Conservation (phyloP, 1,284 basidiomycete genomes). For the Austropuccinia psidii region DNA sequence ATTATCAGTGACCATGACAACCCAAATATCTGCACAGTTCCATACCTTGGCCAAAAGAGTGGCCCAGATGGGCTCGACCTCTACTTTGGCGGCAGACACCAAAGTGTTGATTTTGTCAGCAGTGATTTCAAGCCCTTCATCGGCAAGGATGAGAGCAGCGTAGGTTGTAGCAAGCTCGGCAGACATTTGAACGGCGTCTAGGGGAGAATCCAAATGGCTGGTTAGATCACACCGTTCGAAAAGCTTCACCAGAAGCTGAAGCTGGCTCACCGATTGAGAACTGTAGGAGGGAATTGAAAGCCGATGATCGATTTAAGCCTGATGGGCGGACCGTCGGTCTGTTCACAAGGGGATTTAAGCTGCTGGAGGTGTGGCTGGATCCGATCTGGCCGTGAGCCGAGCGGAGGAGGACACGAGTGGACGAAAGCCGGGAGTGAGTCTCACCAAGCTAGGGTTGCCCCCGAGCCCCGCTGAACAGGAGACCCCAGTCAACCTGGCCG, state of each 20-base stretch:
- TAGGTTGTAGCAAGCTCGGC: constrained; percentile 77
- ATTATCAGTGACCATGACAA: neutral
- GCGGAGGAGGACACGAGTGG: neutral
- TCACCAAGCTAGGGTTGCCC: constrained; percentile 23
- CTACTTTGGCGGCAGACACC: constrained; percentile 71
- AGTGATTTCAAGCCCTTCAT: constrained; percentile 96
- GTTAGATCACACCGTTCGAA: neutral
- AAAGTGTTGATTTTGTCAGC: constrained; percentile 82
- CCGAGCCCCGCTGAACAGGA: neutral
- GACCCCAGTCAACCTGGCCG: no score
- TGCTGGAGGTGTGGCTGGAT: neutral
- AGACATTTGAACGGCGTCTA: neutral
- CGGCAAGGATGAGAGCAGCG: constrained; percentile 90
- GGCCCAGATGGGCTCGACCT: constrained; percentile 96
- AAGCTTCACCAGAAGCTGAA: neutral
- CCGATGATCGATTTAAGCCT: constrained; percentile 36
- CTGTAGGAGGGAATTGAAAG: constrained; percentile 12
- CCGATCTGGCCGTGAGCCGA: neutral
- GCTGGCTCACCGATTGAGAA: neutral
- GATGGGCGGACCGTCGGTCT: constrained; percentile 36
- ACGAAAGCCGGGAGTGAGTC: neutral
- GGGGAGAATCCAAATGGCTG: neutral
- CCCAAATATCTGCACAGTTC: neutral
- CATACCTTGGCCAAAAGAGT: constrained; percentile 73
- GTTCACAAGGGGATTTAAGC: neutral